These are phyloP conservation scores for Cubamyces lactineus DNA, from an alignment of 768 basidiomycete genomes.

Conservation along the genomic window DNA sequence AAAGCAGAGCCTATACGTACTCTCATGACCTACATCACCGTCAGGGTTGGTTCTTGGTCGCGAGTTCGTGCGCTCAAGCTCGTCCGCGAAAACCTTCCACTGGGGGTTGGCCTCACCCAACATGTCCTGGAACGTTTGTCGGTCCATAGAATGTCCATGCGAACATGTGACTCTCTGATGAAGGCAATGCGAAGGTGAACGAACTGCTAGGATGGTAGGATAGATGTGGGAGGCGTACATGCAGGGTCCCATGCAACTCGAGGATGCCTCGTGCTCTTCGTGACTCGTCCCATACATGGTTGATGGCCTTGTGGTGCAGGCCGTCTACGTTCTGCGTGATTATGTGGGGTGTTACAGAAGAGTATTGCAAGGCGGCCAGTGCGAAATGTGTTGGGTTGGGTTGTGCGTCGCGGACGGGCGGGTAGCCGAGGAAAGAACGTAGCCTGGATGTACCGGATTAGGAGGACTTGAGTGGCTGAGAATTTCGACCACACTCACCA, in stretches of 20 bases:
- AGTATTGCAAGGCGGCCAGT: slow-evolving; percentile 78
- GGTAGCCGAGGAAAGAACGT: slow-evolving; percentile 83
- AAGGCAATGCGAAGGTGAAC: neutral
- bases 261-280: slow-evolving; percentile 53
- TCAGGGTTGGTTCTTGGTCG: slow-evolving; percentile 87
- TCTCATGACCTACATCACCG: slow-evolving; percentile 69
- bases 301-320: slow-evolving; percentile 81
- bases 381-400: slow-evolving; percentile 92
- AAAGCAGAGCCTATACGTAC: neutral
- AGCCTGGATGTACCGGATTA: slow-evolving; percentile 43
- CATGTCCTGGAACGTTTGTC: slow-evolving; percentile 73
- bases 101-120: slow-evolving; percentile 74
- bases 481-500: slow-evolving; percentile 50
- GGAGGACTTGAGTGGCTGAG: neutral
- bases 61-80: slow-evolving; percentile 58
- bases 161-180: slow-evolving; percentile 75
- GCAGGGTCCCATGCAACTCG: slow-evolving; percentile 88
- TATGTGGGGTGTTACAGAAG: slow-evolving; percentile 58
- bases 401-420: slow-evolving; percentile 76
- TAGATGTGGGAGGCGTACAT: slow-evolving; percentile 48
- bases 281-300: slow-evolving; percentile 45
- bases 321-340: slow-evolving; percentile 97
- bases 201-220: too few species aligned
- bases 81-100: slow-evolving; percentile 74
- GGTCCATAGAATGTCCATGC: slow-evolving; percentile 66